phyloP scores from a whole-genome alignment of 208 protist species.

The Novymonas esmeraldas region DNA sequence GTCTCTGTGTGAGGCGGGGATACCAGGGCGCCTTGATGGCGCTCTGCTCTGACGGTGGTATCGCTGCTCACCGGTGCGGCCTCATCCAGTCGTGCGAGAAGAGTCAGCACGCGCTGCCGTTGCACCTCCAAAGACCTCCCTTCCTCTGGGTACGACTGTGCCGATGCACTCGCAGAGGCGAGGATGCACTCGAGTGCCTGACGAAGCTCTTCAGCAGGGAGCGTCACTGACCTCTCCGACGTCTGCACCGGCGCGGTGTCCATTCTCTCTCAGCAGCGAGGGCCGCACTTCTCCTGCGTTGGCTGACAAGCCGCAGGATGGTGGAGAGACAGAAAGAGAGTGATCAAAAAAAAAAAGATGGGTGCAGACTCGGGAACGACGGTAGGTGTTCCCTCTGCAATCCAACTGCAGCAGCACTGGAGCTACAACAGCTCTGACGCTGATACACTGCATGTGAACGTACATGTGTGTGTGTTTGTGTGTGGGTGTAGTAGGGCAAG shows the following conservation, averaged over 20 bases:
- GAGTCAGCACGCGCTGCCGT: slow-evolving; percentile 6
- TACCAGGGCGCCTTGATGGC: background rate
- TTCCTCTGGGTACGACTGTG: slow-evolving; percentile 1
- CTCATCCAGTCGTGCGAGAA: slow-evolving; percentile 12
- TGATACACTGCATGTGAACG: background rate
- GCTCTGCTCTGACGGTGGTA: too few relatives aligned
- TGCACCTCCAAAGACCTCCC: slow-evolving; percentile 2
- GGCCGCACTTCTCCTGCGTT: background rate
- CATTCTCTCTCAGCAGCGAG: background rate
- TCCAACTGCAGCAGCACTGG: background rate
- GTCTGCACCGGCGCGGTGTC: background rate
- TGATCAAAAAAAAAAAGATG: too few relatives aligned
- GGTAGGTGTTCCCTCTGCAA: background rate
- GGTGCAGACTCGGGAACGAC: too few relatives aligned
- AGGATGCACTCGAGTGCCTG: slow-evolving; percentile 15
- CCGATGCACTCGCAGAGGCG: background rate
- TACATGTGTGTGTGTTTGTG: slow-evolving; percentile 1
- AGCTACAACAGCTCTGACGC: background rate
- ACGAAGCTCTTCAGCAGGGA: slow-evolving; percentile 7
- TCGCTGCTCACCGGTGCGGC: too few relatives aligned
- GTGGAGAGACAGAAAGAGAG: too few relatives aligned
- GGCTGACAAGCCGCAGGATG: too few relatives aligned
- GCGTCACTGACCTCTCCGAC: background rate
- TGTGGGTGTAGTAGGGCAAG: background rate
- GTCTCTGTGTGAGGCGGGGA: background rate